These are phyloP conservation scores for Globisporangium rhizosaccharum DNA, from an alignment of 352 stramenopile species.

Conservation along the genomic window DNA sequence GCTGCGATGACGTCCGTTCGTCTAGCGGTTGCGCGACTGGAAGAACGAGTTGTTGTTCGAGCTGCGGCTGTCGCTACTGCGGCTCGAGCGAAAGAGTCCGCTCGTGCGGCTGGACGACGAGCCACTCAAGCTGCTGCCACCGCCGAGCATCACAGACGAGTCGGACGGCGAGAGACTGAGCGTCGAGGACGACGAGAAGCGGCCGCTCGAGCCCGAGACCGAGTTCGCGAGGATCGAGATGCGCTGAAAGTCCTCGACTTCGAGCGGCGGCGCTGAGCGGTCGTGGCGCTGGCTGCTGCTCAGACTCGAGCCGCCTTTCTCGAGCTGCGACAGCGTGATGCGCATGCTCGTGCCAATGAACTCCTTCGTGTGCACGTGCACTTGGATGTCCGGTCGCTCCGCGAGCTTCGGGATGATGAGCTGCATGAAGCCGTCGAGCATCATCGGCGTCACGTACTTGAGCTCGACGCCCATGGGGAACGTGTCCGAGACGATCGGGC, in stretches of 20 bases:
- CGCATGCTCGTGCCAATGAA: conserved; percentile 89
- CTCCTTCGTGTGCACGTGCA: conserved; percentile 87
- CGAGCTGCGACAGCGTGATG: conserved; percentile 72
- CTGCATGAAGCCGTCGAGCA: conserved; percentile 89
- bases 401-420: conserved; percentile 84
- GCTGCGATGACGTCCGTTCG: too few species aligned
- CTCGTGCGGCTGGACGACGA: conserved; percentile 35
- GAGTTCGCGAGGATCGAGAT: conserved; percentile 59
- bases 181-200: conserved; percentile 41
- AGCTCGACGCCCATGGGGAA: conserved; percentile 87
- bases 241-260: conserved; percentile 65
- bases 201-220: conserved; percentile 24
- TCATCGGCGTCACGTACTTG: conserved; percentile 89
- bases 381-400: conserved; percentile 76
- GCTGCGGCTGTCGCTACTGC: conserved; percentile 20
- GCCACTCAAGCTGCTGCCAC: neutral
- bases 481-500: conserved; percentile 78
- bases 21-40: conserved; percentile 9
- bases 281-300: conserved; percentile 12
- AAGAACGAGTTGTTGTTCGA: conserved; percentile 15
- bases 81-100: conserved; percentile 42
- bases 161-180: conserved; percentile 43
- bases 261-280: conserved; percentile 24
- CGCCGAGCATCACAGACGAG: conserved; percentile 29
- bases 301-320: conserved; percentile 15